Evolutionary conservation across 306 rosid genomes (phyloP).

Genomic region (Leucaena leucocephala): DNA sequence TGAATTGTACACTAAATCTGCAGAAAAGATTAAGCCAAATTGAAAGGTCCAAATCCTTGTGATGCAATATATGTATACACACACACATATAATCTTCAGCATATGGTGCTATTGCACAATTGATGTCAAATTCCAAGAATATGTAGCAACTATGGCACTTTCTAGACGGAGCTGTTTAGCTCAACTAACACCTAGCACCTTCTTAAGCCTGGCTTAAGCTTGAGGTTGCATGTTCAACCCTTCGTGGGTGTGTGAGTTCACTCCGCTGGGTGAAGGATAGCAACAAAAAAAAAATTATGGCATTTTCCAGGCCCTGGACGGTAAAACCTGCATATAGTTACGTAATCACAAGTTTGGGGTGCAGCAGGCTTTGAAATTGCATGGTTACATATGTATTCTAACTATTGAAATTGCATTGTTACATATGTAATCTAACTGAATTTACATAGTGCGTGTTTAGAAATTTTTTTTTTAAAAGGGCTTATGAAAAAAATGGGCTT

Average conservation of each 20-base stretch:
- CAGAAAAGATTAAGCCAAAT: background rate
- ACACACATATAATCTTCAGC: background rate
- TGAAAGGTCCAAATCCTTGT: background rate
- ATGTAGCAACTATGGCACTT: background rate
- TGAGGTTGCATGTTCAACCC: no score
- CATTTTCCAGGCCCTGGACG: background rate
- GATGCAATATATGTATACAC: background rate
- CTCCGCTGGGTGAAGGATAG: no score
- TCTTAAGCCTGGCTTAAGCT: no score
- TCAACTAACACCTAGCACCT: no score
- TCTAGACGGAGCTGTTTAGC: no score
- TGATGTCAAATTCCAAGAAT: background rate
- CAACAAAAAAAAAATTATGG: no score
- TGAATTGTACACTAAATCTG: background rate
- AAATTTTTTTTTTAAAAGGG: no score
- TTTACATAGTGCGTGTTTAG: no score
- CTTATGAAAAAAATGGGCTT: no score
- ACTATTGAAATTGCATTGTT: background rate
- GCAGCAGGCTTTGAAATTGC: background rate
- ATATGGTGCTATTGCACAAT: background rate
- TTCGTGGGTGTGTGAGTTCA: no score
- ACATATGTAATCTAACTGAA: background rate
- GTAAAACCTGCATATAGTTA: no score
- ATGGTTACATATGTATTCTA: background rate
- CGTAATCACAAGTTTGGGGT: background rate